Percentiles rank a stretch among this genome's conserved stretches.
Evolutionary conservation across 495 filamentous ascomycete genomes (phyloP).

Genomic region (Barbatosphaeria neglecta): DNA sequence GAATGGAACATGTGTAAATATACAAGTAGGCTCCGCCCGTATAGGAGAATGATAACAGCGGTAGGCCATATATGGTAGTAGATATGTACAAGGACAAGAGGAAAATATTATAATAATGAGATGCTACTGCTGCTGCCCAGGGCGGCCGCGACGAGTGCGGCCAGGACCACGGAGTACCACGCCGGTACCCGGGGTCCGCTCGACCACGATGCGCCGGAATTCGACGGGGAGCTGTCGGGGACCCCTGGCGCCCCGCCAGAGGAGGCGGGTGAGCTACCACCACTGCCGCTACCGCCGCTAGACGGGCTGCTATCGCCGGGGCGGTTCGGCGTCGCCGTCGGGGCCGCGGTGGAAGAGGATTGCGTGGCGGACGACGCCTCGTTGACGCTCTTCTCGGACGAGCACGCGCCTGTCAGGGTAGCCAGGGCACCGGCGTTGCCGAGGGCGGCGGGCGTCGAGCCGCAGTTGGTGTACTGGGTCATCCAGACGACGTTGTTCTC

Average conservation of each 20-base stretch:
- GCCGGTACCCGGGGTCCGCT: too few species aligned
- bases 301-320: neutral
- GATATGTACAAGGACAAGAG: neutral
- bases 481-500: conserved; percentile 31
- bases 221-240: neutral
- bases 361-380: neutral
- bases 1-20: neutral
- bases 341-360: neutral
- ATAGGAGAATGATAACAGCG: neutral
- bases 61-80: too few species aligned
- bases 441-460: conserved; percentile 22
- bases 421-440: conserved; percentile 9
- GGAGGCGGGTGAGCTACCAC: neutral
- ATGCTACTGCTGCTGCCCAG: too few species aligned
- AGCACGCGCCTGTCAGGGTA: conserved; percentile 10
- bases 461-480: conserved; percentile 34
- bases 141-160: neutral
- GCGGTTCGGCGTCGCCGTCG: neutral
- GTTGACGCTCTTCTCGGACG: neutral
- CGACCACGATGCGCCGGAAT: neutral
- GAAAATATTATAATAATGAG: neutral
- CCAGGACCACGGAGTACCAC: neutral
- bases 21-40: neutral
- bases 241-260: neutral
- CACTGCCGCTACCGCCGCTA: neutral